These are phyloP conservation scores for Sphagnum fallax DNA, from an alignment of 228 moss, liverwort and hornwort genomes.

Conservation along the genomic window DNA sequence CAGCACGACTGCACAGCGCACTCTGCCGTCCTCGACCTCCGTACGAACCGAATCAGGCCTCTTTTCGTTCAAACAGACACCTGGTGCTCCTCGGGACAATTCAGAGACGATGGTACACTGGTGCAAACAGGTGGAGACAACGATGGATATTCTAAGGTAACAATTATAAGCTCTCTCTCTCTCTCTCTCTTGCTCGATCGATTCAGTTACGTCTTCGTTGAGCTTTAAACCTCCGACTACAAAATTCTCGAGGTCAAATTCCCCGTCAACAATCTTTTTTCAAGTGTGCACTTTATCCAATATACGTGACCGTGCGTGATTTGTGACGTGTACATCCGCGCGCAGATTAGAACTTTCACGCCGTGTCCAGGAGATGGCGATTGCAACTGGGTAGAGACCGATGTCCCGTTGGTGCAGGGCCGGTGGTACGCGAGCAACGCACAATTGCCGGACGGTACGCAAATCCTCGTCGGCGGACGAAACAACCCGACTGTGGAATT, in stretches of 20 bases:
- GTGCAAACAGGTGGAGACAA: slow-evolving; percentile 65
- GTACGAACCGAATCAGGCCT: slow-evolving; percentile 28
- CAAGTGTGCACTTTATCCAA: no score
- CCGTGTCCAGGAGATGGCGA: slow-evolving; percentile 7
- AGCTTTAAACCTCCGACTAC: no score
- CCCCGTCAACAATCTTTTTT: no score
- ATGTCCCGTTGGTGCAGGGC: slow-evolving; percentile 10
- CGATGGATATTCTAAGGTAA: slow-evolving; percentile 19
- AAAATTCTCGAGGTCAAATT: no score
- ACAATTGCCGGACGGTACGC: slow-evolving; percentile 44
- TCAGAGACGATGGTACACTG: slow-evolving; percentile 40
- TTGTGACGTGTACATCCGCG: no score
- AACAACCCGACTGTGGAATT: slow-evolving; percentile 39
- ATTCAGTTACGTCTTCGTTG: no score
- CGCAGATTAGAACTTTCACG: slow-evolving; percentile 16
- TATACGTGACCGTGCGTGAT: no score
- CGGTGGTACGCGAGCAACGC: slow-evolving; percentile 55
- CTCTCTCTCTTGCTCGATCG: no score
- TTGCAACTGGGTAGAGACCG: slow-evolving; percentile 36
- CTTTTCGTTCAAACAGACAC: slow-evolving; percentile 43
- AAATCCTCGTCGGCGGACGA: slow-evolving; percentile 38
- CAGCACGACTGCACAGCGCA: slow-evolving; percentile 56
- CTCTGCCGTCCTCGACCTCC: slow-evolving; percentile 30
- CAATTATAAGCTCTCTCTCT: no score
- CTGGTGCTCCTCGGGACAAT: slow-evolving; percentile 59